These are phyloP conservation scores for Cladosporium velox DNA, from an alignment of 2,329 filamentous ascomycete species.

Conservation along the genomic window DNA sequence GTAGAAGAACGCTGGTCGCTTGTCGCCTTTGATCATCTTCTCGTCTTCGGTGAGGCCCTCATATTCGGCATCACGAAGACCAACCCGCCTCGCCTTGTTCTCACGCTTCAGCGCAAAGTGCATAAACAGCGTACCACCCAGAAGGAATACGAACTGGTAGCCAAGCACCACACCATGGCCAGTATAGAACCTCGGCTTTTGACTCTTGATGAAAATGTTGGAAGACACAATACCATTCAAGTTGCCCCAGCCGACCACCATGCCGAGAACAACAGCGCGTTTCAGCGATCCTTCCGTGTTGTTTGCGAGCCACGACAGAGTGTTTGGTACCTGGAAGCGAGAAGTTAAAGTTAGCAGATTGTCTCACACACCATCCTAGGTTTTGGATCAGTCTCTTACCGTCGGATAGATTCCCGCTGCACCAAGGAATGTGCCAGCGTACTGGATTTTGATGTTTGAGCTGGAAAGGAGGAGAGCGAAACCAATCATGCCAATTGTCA, in stretches of 20 bases:
- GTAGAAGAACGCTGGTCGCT: slow-evolving; percentile 46
- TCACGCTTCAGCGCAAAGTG: slow-evolving; percentile 63
- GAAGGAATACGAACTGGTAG: slow-evolving; percentile 69
- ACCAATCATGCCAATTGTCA: slow-evolving; percentile 70
- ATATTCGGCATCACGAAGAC: slow-evolving; percentile 65
- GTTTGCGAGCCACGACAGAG: slow-evolving; percentile 83
- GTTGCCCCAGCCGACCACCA: slow-evolving; percentile 89
- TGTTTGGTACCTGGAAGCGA: slow-evolving; percentile 66
- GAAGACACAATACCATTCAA: slow-evolving; percentile 80
- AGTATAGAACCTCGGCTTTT: slow-evolving; percentile 37
- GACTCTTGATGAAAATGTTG: slow-evolving; percentile 68
- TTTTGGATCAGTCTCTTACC: slow-evolving; percentile 6
- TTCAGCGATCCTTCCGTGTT: slow-evolving; percentile 91
- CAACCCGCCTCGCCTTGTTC: slow-evolving; percentile 67
- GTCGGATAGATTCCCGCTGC: slow-evolving; percentile 87
- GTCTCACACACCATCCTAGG: too few species aligned
- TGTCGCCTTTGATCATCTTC: slow-evolving; percentile 68
- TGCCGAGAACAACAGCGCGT: slow-evolving; percentile 79
- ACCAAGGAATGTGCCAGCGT: slow-evolving; percentile 79
- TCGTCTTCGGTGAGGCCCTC: slow-evolving; percentile 65
- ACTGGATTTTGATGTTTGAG: slow-evolving; percentile 66
- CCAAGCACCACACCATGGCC: slow-evolving; percentile 76
- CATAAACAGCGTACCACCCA: slow-evolving; percentile 69
- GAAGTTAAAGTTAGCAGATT: neutral
- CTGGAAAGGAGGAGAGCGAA: slow-evolving; percentile 67